These are phyloP conservation scores for Penicillium samsonianum DNA, from an alignment of 495 filamentous ascomycete genomes.

Conservation along the genomic window DNA sequence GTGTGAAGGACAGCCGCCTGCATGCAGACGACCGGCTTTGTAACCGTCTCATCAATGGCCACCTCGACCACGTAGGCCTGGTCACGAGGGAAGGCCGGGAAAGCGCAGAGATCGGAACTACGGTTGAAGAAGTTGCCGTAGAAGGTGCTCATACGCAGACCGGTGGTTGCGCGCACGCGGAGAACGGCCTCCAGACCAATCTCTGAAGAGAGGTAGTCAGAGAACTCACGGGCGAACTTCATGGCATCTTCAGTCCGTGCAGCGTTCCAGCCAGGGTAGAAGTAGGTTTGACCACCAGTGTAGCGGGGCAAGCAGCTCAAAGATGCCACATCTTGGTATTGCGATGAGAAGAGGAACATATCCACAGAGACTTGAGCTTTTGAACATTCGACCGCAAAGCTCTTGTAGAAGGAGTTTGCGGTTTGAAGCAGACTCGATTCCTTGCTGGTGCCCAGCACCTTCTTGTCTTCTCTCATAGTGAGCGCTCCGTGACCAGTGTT, in stretches of 20 bases:
- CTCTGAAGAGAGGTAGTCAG: constrained; percentile 90
- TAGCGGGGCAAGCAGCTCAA: constrained; percentile 93
- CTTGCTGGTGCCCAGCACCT: constrained; percentile 90
- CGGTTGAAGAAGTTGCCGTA: constrained; percentile 99
- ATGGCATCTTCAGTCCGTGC: constrained; percentile 90
- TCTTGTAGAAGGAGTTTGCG: constrained; percentile 95
- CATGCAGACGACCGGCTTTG: constrained; percentile 91
- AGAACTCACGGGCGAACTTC: constrained; percentile 96
- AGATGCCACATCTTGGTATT: constrained; percentile 96
- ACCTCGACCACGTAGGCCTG: constrained; percentile 99
- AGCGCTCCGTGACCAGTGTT: constrained; percentile 88
- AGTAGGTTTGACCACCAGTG: constrained; percentile 97
- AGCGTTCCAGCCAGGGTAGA: constrained; percentile 98
- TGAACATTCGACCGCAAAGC: constrained; percentile 97
- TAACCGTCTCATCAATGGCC: constrained; percentile 91
- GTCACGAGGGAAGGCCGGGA: constrained; percentile 95
- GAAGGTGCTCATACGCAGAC: constrained; percentile 94
- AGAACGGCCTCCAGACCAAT: constrained; percentile 96
- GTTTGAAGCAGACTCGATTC: constrained; percentile 87
- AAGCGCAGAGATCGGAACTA: constrained; percentile 93
- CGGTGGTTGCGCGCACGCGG: constrained; percentile 91
- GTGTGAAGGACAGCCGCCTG: constrained; percentile 98
- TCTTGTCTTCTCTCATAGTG: constrained; percentile 95
- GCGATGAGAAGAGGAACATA: constrained; percentile 98
- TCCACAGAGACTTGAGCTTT: constrained; percentile 98